Base-by-base conservation (phyloP, 768 basidiomycete genomes). In the Agaricus sinodeliciosus region DNA sequence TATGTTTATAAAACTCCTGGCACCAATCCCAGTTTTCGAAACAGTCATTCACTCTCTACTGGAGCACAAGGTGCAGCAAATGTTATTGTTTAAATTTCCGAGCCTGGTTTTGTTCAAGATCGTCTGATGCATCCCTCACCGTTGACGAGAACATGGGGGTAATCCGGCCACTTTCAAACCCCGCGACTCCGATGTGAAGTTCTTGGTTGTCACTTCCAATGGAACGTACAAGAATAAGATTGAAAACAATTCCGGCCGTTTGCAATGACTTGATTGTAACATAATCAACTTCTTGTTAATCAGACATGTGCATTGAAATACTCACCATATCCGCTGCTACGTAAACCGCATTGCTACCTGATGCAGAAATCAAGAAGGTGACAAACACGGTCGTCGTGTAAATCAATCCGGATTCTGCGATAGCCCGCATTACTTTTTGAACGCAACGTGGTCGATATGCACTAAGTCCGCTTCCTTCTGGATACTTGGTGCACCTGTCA, bases 201-300 rank as follows among this genome's bases (percentile, higher is more conserved):
- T 43, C 18, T 25, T 25, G 34, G 18, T 43, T 41, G 16, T 42
- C 16, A 4, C 19, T 25, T 13, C 31, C 11, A 9, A 31, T 43
- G 9, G 42, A 43, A 9, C 49, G 49, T 11, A 43, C 6, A 25
- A 51, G 22, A 7, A 51, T 51, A 5, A 25, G 31, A n/a, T 51
- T 51, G 42, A 43, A 51, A 12, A 28, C 37, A 12, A 51, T 43
- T 35, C 49, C 49, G 12, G 49, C 27, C 3, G 18, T 35, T 51
- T 43, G 31, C 8, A 51, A 35, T 1, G 49, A 19, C 49, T 51
- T 43, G 6, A 48, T 13, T 28, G 26, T 4, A 3, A 15, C 16
- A 31, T n/a, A 22, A 3, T 13, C 8, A 22, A 19, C 13, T 50
- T 18, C 11, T 4, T 16, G 16, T 13, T 13, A 3, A n/a, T 42